phyloP scores from a whole-genome alignment of 257 asterid species.

The Anisodus acutangulus region DNA sequence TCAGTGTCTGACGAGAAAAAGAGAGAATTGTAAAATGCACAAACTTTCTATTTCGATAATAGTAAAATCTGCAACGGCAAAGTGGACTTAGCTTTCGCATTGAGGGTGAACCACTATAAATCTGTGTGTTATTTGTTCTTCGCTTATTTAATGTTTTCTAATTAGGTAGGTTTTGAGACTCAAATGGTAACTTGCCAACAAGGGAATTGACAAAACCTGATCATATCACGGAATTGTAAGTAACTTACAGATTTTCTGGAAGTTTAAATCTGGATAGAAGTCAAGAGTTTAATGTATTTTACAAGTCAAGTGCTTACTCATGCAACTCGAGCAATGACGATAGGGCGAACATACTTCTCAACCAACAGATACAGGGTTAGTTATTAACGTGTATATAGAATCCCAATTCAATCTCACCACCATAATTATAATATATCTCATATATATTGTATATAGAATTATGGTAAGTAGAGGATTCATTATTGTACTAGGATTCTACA shows the following conservation, averaged over 20 bases:
- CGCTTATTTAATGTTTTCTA: no score
- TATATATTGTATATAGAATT: conserved; percentile 29
- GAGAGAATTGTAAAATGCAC: no score
- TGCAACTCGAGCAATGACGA: conserved; percentile 63
- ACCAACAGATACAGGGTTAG: conserved; percentile 61
- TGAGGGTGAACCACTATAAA: no score
- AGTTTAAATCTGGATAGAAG: background rate
- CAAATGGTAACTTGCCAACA: conserved; percentile 56
- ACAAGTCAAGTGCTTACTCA: conserved; percentile 53
- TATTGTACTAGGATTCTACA: no score
- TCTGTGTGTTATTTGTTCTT: no score
- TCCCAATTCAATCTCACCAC: background rate
- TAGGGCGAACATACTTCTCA: conserved; percentile 65
- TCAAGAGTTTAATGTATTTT: background rate
- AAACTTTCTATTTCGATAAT: no score
- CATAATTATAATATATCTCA: background rate
- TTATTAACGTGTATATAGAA: conserved; percentile 25
- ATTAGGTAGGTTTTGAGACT: no score
- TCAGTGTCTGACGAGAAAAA: no score
- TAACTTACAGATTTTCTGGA: background rate
- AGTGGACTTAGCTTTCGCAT: no score
- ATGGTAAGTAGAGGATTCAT: no score
- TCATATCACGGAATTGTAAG: background rate
- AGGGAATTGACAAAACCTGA: conserved; percentile 65
- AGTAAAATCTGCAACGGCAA: no score